These are phyloP conservation scores for Plantago elongata DNA, from an alignment of 257 asterid species.

Conservation along the genomic window DNA sequence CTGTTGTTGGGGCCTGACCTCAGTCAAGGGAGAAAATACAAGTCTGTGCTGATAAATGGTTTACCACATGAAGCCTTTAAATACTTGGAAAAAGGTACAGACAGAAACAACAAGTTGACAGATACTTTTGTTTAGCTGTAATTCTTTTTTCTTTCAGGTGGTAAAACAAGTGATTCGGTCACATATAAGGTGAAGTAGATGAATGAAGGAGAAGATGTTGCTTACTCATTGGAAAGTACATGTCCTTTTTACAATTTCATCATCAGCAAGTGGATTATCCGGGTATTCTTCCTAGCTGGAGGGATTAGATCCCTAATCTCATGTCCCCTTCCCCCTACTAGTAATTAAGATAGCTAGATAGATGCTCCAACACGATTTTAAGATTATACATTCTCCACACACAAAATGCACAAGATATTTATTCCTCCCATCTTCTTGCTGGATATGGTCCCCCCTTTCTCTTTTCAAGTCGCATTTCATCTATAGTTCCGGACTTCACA, in stretches of 20 bases:
- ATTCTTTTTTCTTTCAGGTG: not conserved
- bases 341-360: too few relatives aligned
- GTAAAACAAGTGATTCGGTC: not conserved
- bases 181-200: too few relatives aligned
- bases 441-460: not conserved
- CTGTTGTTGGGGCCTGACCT: conserved; percentile 7
- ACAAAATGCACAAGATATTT: conserved; percentile 18
- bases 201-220: too few relatives aligned
- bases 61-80: conserved; percentile 29
- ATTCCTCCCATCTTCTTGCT: conserved; percentile 6
- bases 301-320: too few relatives aligned
- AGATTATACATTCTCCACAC: not conserved
- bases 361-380: too few relatives aligned
- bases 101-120: conserved; percentile 36
- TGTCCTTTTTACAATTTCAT: too few relatives aligned
- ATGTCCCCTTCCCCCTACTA: too few relatives aligned
- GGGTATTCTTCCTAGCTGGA: too few relatives aligned
- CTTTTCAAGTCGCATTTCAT: not conserved
- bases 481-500: not conserved
- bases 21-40: conserved; percentile 25
- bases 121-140: conserved; percentile 12
- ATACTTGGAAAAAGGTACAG: conserved; percentile 32
- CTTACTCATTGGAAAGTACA: too few relatives aligned
- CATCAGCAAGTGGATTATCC: too few relatives aligned
- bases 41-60: conserved; percentile 32